phyloP scores from a whole-genome alignment of 2,329 filamentous ascomycete genomes.

The Lasiodiplodia hormozganensis region DNA sequence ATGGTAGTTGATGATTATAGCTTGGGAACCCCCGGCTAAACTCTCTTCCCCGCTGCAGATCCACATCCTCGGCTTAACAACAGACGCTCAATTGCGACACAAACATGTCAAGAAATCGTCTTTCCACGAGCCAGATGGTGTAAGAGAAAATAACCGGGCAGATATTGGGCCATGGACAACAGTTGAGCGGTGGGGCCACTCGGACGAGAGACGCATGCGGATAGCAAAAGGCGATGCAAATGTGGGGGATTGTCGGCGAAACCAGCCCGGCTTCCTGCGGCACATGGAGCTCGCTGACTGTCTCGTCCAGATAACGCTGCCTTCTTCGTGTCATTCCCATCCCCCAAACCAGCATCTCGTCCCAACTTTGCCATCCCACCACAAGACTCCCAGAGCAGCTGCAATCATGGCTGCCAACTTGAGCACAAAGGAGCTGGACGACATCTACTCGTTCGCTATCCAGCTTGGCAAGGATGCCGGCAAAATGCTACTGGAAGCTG shows the following conservation, averaged over 20 bases:
- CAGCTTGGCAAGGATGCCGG: conserved; percentile 75
- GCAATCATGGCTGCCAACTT: conserved; percentile 14
- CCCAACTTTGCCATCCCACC: not conserved
- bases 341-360: not conserved
- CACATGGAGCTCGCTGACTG: not conserved
- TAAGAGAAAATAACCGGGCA: not conserved
- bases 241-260: conserved; percentile 4
- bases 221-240: not conserved
- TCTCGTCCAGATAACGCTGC: conserved; percentile 2
- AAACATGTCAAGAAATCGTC: not conserved
- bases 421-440: conserved; percentile 16
- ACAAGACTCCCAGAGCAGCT: not conserved
- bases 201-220: not conserved
- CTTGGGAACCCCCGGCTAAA: conserved; percentile 1
- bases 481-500: conserved; percentile 68
- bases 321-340: conserved; percentile 1
- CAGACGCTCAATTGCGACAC: not conserved
- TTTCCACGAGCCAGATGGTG: not conserved
- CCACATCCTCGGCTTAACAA: conserved; percentile 5
- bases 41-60: not conserved
- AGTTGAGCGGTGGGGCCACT: not conserved
- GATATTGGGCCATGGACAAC: not conserved
- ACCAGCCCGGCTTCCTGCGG: conserved; percentile 8
- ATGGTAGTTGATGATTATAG: not conserved
- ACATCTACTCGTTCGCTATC: conserved; percentile 73